Evolutionary conservation across 2,329 filamentous ascomycete genomes (phyloP), one percentile per base, ranked within the genome.

Genomic region (Ophiostoma pallidulum): DNA sequence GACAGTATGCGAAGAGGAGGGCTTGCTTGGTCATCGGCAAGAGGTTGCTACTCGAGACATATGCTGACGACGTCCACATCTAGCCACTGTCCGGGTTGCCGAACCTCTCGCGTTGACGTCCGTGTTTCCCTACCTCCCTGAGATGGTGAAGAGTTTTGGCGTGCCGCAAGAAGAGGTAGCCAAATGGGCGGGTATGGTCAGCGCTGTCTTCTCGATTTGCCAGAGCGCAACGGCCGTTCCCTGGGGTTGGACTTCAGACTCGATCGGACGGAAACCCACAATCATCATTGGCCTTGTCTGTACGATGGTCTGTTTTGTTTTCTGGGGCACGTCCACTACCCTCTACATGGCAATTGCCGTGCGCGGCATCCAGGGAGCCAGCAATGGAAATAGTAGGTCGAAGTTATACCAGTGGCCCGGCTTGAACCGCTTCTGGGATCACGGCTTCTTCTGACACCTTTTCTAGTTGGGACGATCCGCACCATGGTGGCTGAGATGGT

Each of bases 401-500:
- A 4, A n/a, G n/a, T n/a, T n/a, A n/a, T n/a, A n/a, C n/a, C n/a
- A n/a, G n/a, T n/a, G n/a, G n/a, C n/a, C n/a, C n/a, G n/a, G n/a
- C n/a, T n/a, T n/a, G n/a, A n/a, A n/a, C n/a, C n/a, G n/a, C n/a
- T n/a, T n/a, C n/a, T n/a, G n/a, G n/a, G n/a, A n/a, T n/a, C n/a
- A n/a, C n/a, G n/a, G n/a, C n/a, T n/a, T n/a, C n/a, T n/a, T n/a
- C n/a, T n/a, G n/a, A n/a, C 13, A 8, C 28, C 14, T 9, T 28
- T 24, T n/a, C 13, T 29, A 81, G 83, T 91, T n/a, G 86, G 92
- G 2, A 96, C 96, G 52, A 83, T 96, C 53, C 72, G 90, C 54
- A 94, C 88, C 14, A 88, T 92, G 69, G 89, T 96, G 2, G 91
- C 91, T 0, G 91, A 96, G 64, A 81, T 96, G 74, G 89, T 95